Evolutionary conservation across 1,139 yeast species (phyloP).

Genomic region (Taphrina wiesneri): DNA sequence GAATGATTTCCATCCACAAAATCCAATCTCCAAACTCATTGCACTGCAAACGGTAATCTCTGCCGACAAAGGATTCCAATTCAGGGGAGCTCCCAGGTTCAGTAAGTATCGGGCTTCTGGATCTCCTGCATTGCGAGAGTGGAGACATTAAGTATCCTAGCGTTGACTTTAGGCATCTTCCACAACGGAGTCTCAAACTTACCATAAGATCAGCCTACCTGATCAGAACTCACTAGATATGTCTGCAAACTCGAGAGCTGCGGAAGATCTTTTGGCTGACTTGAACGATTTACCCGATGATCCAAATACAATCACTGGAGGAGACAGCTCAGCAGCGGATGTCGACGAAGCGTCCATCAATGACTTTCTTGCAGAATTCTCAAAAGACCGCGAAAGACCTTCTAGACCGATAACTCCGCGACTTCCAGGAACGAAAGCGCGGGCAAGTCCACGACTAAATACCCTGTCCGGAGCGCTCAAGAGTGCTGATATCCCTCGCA

Average conservation of each 20-base stretch:
- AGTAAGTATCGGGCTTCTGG: not conserved
- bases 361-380: conserved; percentile 30
- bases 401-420: conserved; percentile 24
- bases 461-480: not conserved
- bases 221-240: not conserved
- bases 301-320: conserved; percentile 3
- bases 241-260: conserved; percentile 18
- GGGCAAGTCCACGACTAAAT: conserved; percentile 15
- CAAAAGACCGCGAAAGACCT: conserved; percentile 21
- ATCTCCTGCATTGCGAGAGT: not conserved
- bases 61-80: not conserved
- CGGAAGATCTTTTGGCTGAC: conserved; percentile 20
- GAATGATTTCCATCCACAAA: not conserved
- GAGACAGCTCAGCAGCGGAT: not conserved
- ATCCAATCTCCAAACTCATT: not conserved
- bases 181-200: not conserved
- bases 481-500: not conserved
- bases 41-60: not conserved
- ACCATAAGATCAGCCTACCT: not conserved
- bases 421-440: conserved; percentile 5
- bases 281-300: conserved; percentile 22
- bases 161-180: not conserved
- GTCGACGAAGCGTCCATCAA: conserved; percentile 32
- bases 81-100: too few species aligned
- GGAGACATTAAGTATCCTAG: not conserved